phyloP scores from a whole-genome alignment of 225 moss, liverwort and hornwort genomes.

The Takakia lepidozioides region DNA sequence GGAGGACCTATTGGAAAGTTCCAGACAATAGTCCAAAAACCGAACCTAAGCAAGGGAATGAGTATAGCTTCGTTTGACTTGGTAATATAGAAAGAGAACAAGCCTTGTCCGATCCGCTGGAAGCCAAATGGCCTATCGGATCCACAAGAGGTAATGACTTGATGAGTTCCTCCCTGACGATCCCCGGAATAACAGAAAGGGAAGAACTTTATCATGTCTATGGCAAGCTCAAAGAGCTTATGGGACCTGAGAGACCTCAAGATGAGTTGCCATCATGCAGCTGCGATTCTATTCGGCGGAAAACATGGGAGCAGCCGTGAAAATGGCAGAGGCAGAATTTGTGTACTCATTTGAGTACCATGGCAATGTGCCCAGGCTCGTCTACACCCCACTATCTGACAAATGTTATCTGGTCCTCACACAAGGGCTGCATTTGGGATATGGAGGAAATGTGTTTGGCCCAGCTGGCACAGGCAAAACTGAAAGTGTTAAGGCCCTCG shows the following conservation, averaged over 20 bases:
- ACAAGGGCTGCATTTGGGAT: constrained; percentile 60
- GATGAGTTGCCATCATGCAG: too few relatives aligned
- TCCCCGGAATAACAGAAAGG: too few relatives aligned
- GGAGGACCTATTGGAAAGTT: too few relatives aligned
- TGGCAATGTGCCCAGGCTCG: constrained; percentile 78
- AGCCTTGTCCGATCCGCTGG: not conserved
- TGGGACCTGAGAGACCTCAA: too few relatives aligned
- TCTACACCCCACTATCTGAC: constrained; percentile 69
- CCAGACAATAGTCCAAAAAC: too few relatives aligned
- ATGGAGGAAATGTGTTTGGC: constrained; percentile 75
- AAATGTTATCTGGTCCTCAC: constrained; percentile 71
- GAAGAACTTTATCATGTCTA: not conserved
- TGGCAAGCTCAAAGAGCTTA: not conserved
- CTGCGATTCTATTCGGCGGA: constrained; percentile 14
- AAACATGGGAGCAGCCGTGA: constrained; percentile 8
- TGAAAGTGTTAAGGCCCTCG: constrained; percentile 24
- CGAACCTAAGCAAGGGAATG: too few relatives aligned
- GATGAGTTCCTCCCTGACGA: too few relatives aligned
- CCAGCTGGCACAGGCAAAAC: constrained; percentile 32
- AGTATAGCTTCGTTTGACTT: too few relatives aligned
- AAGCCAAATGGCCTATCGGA: too few relatives aligned
- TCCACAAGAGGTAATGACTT: too few relatives aligned
- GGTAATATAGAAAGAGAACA: not conserved
- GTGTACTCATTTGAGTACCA: constrained; percentile 72
- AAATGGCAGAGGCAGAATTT: constrained; percentile 39